These are phyloP conservation scores for Ocimum tenuiflorum DNA, from an alignment of 257 asterid genomes.

Conservation along the genomic window DNA sequence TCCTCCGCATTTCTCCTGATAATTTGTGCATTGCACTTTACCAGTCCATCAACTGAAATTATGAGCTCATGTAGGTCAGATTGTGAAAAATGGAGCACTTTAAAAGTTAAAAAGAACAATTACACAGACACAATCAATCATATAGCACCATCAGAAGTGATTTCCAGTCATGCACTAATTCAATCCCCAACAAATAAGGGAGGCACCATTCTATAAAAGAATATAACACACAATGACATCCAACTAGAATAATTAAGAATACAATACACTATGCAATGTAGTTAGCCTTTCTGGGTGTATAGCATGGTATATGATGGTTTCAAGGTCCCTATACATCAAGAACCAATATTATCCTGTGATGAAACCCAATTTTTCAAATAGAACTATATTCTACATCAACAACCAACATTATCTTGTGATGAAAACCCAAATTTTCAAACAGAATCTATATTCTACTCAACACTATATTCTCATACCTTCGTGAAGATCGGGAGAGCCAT, in stretches of 20 bases:
- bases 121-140: neutral
- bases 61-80: slow-evolving; percentile 14
- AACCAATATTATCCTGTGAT: too few relatives aligned
- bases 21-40: slow-evolving; percentile 56
- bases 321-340: neutral
- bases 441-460: too few relatives aligned
- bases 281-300: neutral
- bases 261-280: neutral
- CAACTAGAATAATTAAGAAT: neutral
- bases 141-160: neutral
- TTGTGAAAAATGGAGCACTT: neutral
- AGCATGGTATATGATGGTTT: neutral
- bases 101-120: slow-evolving; percentile 11
- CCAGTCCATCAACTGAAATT: slow-evolving; percentile 82
- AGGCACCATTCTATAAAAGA: neutral
- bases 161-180: neutral
- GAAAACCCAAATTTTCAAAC: neutral
- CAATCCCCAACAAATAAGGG: neutral
- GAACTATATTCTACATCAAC: too few relatives aligned
- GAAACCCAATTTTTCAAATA: too few relatives aligned
- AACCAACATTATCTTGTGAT: neutral
- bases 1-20: slow-evolving; percentile 28
- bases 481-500: slow-evolving; percentile 28
- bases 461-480: slow-evolving; percentile 33
- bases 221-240: neutral